Evolutionary conservation across 148 eudicot species (phyloP).

Genomic region (Rhododendron williamsianum): DNA sequence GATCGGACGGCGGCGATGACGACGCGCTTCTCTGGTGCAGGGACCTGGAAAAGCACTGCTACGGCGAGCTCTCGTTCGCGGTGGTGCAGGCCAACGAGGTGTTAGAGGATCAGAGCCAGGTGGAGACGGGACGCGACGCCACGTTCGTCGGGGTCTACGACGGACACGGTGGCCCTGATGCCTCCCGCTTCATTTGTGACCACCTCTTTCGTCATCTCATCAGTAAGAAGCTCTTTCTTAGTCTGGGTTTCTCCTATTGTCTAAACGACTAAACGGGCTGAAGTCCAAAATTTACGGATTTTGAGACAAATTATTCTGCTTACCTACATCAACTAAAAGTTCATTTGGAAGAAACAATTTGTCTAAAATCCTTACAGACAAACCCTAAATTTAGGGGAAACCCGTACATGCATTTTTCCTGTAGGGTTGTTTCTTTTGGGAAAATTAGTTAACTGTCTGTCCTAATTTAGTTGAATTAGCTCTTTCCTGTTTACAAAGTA

Average conservation of each 20-base stretch:
- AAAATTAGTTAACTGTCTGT: not conserved
- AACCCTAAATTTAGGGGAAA: too few relatives aligned
- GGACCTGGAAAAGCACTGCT: constrained; percentile 53
- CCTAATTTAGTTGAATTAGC: not conserved
- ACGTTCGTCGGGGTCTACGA: constrained; percentile 70
- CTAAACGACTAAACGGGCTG: too few relatives aligned
- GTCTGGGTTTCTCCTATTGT: too few relatives aligned
- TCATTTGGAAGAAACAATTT: too few relatives aligned
- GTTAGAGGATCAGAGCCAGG: constrained; percentile 66
- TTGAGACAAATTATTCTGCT: too few relatives aligned
- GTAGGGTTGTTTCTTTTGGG: not conserved
- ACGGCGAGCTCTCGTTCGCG: constrained; percentile 59
- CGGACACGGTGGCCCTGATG: constrained; percentile 70
- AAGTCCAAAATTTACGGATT: too few relatives aligned
- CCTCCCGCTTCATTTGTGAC: constrained; percentile 42
- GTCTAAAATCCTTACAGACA: too few relatives aligned
- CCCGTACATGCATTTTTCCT: not conserved
- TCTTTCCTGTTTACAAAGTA: not conserved
- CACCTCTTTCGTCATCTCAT: constrained; percentile 40
- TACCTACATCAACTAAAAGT: too few relatives aligned
- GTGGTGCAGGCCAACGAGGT: constrained; percentile 52
- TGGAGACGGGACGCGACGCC: constrained; percentile 42
- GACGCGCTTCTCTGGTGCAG: constrained; percentile 44
- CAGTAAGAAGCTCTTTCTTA: constrained; percentile 21
- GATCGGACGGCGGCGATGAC: constrained; percentile 1